Evolutionary conservation across 768 basidiomycete species (phyloP), one percentile per base, ranked within the genome.

Genomic region (Exidia glandulosa): DNA sequence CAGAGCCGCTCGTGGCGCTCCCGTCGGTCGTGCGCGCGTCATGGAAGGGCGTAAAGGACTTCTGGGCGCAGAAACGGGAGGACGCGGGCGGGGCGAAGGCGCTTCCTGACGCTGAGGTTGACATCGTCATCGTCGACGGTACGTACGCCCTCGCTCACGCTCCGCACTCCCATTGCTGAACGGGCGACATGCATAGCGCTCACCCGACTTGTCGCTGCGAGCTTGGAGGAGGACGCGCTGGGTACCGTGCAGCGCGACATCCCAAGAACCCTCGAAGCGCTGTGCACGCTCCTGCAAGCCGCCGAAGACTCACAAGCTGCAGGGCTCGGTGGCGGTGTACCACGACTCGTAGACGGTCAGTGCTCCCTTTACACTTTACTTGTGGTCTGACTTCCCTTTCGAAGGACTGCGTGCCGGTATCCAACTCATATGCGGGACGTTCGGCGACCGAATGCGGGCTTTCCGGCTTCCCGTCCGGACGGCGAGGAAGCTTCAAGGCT

Each of bases 181-280:
- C 59, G 6, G 32, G 45, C 50, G 32, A 10, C 36, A 34, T 16
- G 31, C 58, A 16, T 64, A 90, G 90, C 82, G 4, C 75, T 94
- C 3, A 80, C 86, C 1, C 77, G 79, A 56, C 74, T 93, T 7
- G 77, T 81, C 6, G 86, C 84, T 61, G 82, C 85, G 0, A 93
- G 91, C 3, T 73, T 94, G 14, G 75, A 77, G 1, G 92, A 93
- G 69, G 91, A 94, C 72, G 77, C 79, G 23, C 92, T 86, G 66
- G 91, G 91, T 25, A 81, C 85, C 33, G 88, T 92, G 13, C 92
- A 94, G 68, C 77, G 87, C 12, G 92, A 94, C 67, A 88, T 91
- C 23, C 87, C 90, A 0, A 84, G 82, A 61, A 83, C 91, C 31
- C 69, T 94, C 2, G 91, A 94, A 69, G 86, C 87, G 0, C 74